phyloP scores from a whole-genome alignment of 129 eudicot species.

The Chrysanthemum makinoi region DNA sequence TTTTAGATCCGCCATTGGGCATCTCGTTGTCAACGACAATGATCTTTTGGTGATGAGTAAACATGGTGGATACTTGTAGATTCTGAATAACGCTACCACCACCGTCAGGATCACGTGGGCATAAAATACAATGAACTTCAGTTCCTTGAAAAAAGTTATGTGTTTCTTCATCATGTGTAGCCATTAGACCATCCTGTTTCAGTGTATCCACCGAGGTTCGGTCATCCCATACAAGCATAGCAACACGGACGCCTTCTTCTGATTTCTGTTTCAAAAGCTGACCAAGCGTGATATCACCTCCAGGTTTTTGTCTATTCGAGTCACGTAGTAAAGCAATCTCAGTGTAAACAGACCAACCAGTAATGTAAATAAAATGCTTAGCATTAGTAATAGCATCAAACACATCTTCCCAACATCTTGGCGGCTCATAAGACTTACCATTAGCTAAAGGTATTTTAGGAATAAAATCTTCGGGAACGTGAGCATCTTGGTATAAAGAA shows the following conservation, averaged over 20 bases:
- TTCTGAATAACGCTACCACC: conserved; percentile 69
- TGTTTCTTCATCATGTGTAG: conserved; percentile 83
- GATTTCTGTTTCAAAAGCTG: conserved; percentile 69
- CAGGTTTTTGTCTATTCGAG: conserved; percentile 53
- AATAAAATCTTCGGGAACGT: conserved; percentile 58
- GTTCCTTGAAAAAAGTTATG: conserved; percentile 42
- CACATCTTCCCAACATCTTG: conserved; percentile 75
- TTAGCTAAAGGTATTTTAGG: conserved; percentile 61
- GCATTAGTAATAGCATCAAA: conserved; percentile 70
- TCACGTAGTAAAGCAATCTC: conserved; percentile 70
- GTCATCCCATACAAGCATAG: conserved; percentile 76
- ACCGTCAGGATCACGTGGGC: conserved; percentile 79
- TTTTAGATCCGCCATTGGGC: conserved; percentile 48
- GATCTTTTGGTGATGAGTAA: conserved; percentile 84
- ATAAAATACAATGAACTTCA: conserved; percentile 61
- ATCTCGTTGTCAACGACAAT: conserved; percentile 70
- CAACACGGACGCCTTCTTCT: conserved; percentile 64
- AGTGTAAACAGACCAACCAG: conserved; percentile 84
- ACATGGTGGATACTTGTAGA: conserved; percentile 72
- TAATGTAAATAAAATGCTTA: conserved; percentile 64
- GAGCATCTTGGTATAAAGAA: conserved; percentile 75
- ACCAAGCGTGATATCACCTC: conserved; percentile 69
- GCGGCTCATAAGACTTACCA: conserved; percentile 61
- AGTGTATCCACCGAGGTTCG: conserved; percentile 58
- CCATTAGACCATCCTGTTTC: conserved; percentile 78